Base-by-base conservation (phyloP, 495 filamentous ascomycete species). In the Hypoxylon perforatum region DNA sequence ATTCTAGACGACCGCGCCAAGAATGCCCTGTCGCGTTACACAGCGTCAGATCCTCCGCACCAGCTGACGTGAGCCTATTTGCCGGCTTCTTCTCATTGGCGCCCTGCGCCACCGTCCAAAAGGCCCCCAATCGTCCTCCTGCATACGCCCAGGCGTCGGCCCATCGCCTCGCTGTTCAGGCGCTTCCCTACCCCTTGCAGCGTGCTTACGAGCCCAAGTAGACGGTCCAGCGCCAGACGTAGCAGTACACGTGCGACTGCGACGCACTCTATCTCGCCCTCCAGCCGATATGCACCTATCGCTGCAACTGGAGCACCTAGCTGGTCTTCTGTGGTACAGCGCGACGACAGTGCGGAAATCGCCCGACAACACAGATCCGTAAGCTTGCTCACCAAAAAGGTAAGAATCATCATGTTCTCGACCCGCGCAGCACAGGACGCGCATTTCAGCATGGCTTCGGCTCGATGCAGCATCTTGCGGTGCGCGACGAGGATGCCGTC, bases 341-440 rank as follows among this genome's bases (percentile, higher is more conserved):
- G 35, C 10, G 35, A 38, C 9, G 9, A 38, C 4, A 38, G 35
- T 10, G 47, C n/a, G 0, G 22, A n/a, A 22, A 33, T 30, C 47
- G 45, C 47, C 23, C 22, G 23, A 23, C 22, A 35, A 41, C 41
- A 46, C 15, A 46, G 54, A 11, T 46, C 41, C 14, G 19, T 35
- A 12, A 46, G 54, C 22, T 14, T 57, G 6, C 41, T 25, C 39
- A 47, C 54, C 4, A 57, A 41, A 15, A 57, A 46, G 10, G 39
- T 46, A 2, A 57, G 54, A 18, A 46, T 44, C 23, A 22, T 57
- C 39, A 46, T 57, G 54, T 46, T 57, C 41, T 30, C 54, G 25
- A 57, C 54, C 1, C 38, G 42, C n/a, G 12, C 19, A 18, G 38
- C 42, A 21, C 53, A 57, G 4, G 21, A n/a, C 3, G 25, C 11